Conservation (phyloP, 228 moss, liverwort and hornwort species). For the Sphagnum fallax region DNA sequence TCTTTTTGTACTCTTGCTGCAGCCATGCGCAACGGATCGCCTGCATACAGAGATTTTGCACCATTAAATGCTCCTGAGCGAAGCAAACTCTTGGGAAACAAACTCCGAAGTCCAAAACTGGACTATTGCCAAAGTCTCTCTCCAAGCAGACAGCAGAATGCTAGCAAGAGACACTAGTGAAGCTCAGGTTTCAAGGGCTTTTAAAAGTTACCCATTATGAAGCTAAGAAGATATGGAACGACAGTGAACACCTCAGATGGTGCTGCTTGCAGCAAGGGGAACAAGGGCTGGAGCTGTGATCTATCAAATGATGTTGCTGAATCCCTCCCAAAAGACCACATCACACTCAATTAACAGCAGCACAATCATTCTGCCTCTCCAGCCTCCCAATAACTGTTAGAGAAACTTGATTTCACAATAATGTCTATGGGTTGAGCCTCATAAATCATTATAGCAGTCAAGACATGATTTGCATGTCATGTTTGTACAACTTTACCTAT, state of each 20-base stretch:
- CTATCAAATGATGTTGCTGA: constrained; percentile 64
- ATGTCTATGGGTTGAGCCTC: too few species aligned
- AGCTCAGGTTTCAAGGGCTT: neutral
- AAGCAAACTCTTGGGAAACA: neutral
- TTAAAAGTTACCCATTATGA: constrained; percentile 42
- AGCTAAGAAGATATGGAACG: constrained; percentile 47
- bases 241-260: constrained; percentile 38
- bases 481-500: too few species aligned
- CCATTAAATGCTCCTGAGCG: too few species aligned
- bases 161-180: neutral
- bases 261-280: constrained; percentile 42
- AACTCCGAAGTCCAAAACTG: neutral
- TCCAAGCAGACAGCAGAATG: neutral
- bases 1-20: constrained; percentile 11
- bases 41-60: constrained; percentile 15
- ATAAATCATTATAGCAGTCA: too few species aligned
- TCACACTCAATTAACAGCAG: neutral
- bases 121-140: neutral
- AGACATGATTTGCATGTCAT: too few species aligned
- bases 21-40: constrained; percentile 15
- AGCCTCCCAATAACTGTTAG: neutral
- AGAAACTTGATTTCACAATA: too few species aligned
- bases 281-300: constrained; percentile 54
- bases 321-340: neutral
- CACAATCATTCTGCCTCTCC: neutral